Evolutionary conservation across 495 filamentous ascomycete species (phyloP).

Genomic region (Penicillium ucsense): DNA sequence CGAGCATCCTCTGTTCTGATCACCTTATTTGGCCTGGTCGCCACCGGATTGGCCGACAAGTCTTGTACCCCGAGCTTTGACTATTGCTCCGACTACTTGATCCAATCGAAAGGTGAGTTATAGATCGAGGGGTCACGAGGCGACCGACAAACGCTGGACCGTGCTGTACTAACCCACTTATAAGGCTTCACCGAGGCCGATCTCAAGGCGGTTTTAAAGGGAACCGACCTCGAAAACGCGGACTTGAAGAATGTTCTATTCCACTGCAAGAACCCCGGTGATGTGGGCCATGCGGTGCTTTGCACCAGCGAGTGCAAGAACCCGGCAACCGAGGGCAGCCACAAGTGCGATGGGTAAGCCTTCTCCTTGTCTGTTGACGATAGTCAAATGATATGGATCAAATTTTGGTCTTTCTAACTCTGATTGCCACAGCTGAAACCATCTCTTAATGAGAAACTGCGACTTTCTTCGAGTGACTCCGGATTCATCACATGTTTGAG

Average conservation of each 20-base stretch:
- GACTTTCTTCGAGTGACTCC: too few relatives aligned
- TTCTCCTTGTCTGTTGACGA: background rate
- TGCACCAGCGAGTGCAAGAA: constrained; percentile 26
- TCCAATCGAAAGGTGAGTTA: constrained; percentile 23
- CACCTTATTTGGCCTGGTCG: constrained; percentile 14
- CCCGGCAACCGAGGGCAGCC: constrained; percentile 24
- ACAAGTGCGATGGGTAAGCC: constrained; percentile 19
- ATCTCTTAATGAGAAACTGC: too few relatives aligned
- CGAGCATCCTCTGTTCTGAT: constrained; percentile 19
- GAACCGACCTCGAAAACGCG: constrained; percentile 22
- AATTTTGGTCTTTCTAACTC: too few relatives aligned
- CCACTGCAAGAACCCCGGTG: constrained; percentile 32
- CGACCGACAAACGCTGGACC: too few relatives aligned
- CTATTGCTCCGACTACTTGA: constrained; percentile 26
- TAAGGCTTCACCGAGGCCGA: constrained; percentile 28
- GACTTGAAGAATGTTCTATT: constrained; percentile 24
- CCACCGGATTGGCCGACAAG: constrained; percentile 21
- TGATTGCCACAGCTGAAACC: too few relatives aligned
- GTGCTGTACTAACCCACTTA: background rate
- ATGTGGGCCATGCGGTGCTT: constrained; percentile 27
- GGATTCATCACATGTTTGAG: too few relatives aligned
- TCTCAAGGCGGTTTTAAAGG: constrained; percentile 21
- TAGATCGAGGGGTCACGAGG: too few relatives aligned
- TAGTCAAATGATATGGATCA: background rate
- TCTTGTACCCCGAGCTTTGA: constrained; percentile 34